Base-by-base conservation (phyloP, 2,329 filamentous ascomycete species). In the Neocucurbitaria cava region DNA sequence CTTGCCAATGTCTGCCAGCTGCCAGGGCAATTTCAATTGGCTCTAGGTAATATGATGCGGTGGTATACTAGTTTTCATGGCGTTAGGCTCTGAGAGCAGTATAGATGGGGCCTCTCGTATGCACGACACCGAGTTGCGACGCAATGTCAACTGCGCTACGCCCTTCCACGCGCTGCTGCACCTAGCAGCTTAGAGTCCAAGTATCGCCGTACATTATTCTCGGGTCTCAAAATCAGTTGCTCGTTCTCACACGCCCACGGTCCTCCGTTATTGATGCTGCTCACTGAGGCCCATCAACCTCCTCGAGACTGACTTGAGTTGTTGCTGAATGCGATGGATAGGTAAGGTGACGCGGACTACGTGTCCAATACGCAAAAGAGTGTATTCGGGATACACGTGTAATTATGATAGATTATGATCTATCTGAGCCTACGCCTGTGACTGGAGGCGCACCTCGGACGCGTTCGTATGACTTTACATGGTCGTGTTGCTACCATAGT, bases 21-120 rank as follows among this genome's bases (percentile, higher is more conserved):
- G n/a, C 77, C 71, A 0, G 83, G 83, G 54, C 84, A 86, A 28
- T 86, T 80, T 15, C 81, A 83, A 60, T 86, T 87, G 63, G 86
- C 81, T 41, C 84, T 78, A 49, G n/a, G n/a, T n/a, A n/a, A 87
- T 84, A 4, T 51, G 52, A 46, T 62, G 45, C 8, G 43, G 43
- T 8, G 43, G 43, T 9, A 56, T 55, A 7, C 82, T 81, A 61
- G 85, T 84, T 59, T 85, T 79, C 18, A 84, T 83, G 1, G 81
- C 82, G 58, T 84, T 82, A 0, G 80, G 82, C 79, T 54, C 86
- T 86, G 5, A 82, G 84, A 0, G 79, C 80, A 46, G 81, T 84
- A 56, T 85, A 86, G 0, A 81, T 76, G 3, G 82, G 82, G 81
- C 52, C 56, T n/a, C 43, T 40, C 15, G 56, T 39, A n/a, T 50